Conservation (phyloP, 176 grass and related monocot species). For the Chloris gayana region DNA sequence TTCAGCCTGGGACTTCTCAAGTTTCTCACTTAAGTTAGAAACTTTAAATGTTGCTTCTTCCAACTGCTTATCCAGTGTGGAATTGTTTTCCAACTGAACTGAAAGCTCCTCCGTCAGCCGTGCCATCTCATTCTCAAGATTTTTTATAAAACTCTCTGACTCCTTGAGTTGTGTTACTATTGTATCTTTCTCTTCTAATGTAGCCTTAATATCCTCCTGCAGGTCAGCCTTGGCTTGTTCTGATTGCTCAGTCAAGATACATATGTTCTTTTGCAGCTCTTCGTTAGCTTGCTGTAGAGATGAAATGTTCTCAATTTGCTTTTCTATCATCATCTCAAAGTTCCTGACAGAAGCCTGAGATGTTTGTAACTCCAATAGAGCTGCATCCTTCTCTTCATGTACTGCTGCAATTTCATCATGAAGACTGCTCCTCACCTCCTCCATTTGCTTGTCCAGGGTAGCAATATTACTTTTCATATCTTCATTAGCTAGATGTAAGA, state of each 20-base stretch:
- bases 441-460: slow-evolving; percentile 37
- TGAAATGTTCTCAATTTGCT: slow-evolving; percentile 44
- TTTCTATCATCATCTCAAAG: slow-evolving; percentile 49
- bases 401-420: slow-evolving; percentile 35
- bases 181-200: slow-evolving; percentile 37
- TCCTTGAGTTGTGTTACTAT: slow-evolving; percentile 36
- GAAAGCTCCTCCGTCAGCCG: slow-evolving; percentile 46
- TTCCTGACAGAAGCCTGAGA: slow-evolving; percentile 46
- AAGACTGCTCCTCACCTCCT: slow-evolving; percentile 40
- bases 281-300: slow-evolving; percentile 51
- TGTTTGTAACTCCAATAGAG: slow-evolving; percentile 26
- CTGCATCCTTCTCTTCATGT: slow-evolving; percentile 32
- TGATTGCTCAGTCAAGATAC: slow-evolving; percentile 30
- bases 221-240: slow-evolving; percentile 40
- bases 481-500: slow-evolving; percentile 42
- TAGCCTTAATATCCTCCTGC: slow-evolving; percentile 31
- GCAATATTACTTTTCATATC: slow-evolving; percentile 43
- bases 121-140: slow-evolving; percentile 47
- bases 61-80: slow-evolving; percentile 48
- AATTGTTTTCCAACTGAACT: slow-evolving; percentile 47
- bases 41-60: slow-evolving; percentile 47
- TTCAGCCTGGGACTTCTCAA: slow-evolving; percentile 44
- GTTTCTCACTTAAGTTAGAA: slow-evolving; percentile 32
- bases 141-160: slow-evolving; percentile 26
- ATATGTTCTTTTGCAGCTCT: slow-evolving; percentile 39